Evolutionary conservation across 768 basidiomycete genomes (phyloP).

Genomic region (Boletus coccyginus): DNA sequence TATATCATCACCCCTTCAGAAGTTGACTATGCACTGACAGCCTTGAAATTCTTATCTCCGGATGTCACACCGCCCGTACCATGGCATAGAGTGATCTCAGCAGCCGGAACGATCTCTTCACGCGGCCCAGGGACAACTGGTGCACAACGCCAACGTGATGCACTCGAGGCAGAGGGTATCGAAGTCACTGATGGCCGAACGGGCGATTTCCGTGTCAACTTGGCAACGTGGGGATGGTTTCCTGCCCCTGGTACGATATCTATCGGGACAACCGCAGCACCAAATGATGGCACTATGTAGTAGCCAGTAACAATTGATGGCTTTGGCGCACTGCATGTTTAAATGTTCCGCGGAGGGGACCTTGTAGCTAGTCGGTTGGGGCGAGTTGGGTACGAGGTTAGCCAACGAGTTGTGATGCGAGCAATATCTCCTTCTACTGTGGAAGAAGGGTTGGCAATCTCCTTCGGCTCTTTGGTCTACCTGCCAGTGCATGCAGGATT

Average conservation of each 20-base stretch:
- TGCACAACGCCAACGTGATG: conserved; percentile 72
- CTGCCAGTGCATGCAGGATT: too few relatives aligned
- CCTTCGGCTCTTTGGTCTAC: too few relatives aligned
- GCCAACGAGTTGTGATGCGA: too few relatives aligned
- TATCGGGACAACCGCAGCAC: background rate
- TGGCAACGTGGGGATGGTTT: conserved; percentile 66
- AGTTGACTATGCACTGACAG: conserved; percentile 35
- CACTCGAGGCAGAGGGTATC: conserved; percentile 78
- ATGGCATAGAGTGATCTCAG: conserved; percentile 76
- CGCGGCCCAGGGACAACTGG: conserved; percentile 82
- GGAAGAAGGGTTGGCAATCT: too few relatives aligned
- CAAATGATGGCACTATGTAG: background rate
- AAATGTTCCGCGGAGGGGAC: background rate
- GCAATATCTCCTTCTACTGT: too few relatives aligned
- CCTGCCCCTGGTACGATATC: conserved; percentile 37
- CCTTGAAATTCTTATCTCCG: conserved; percentile 72
- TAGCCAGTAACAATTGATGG: background rate
- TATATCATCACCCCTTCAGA: background rate
- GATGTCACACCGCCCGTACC: conserved; percentile 65
- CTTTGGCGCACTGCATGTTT: background rate
- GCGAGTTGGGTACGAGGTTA: background rate
- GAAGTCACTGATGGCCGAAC: conserved; percentile 58
- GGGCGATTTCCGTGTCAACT: conserved; percentile 58
- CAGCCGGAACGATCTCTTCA: conserved; percentile 74
- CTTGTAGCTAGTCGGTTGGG: background rate